Evolutionary conservation across 495 filamentous ascomycete species (phyloP).

Genomic region (Hypoxylon crocopeplum): DNA sequence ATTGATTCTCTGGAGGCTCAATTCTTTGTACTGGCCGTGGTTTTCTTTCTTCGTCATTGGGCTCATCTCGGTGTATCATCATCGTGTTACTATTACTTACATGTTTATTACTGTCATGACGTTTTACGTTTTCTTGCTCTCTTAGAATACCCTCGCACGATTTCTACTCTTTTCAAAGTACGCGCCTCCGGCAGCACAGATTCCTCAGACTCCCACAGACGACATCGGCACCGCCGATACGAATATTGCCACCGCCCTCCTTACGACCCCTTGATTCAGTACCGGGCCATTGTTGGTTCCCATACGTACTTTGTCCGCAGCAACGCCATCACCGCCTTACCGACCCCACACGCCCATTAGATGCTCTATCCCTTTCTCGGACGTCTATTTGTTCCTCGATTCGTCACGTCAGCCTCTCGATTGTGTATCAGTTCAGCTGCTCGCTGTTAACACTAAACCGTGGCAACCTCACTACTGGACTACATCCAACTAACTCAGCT

Average conservation of each 20-base stretch:
- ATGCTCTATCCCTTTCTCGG: constrained; percentile 24
- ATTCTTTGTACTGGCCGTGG: constrained; percentile 13
- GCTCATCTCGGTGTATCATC: constrained; percentile 31
- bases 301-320: constrained; percentile 10
- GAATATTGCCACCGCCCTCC: constrained; percentile 29
- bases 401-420: constrained; percentile 4
- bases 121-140: constrained; percentile 31
- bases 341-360: constrained; percentile 27
- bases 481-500: constrained; percentile 35
- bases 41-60: constrained; percentile 6
- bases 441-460: constrained; percentile 16
- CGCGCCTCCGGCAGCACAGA: constrained; percentile 18
- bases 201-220: constrained; percentile 23
- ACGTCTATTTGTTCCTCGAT: constrained; percentile 9
- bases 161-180: constrained; percentile 20
- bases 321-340: constrained; percentile 25
- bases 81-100: constrained; percentile 31
- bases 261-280: constrained; percentile 23
- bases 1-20: constrained; percentile 10
- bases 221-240: constrained; percentile 29
- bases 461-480: constrained; percentile 35
- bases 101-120: constrained; percentile 35
- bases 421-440: constrained; percentile 27
- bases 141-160: constrained; percentile 38
- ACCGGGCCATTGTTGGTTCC: constrained; percentile 11